phyloP scores from a whole-genome alignment of 768 basidiomycete species.

The Suillus plorans region DNA sequence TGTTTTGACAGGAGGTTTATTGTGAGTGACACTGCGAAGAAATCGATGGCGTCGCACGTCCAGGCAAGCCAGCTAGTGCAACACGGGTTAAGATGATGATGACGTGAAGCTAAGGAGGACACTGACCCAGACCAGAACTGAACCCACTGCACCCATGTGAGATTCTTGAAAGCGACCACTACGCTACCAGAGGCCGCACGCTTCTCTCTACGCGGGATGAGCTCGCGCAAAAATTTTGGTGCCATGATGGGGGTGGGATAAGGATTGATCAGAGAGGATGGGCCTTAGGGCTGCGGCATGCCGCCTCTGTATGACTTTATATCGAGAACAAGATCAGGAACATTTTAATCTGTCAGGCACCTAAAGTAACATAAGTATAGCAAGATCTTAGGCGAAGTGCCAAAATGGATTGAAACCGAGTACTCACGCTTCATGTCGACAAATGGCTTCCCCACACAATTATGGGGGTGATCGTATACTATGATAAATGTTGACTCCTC shows the following conservation, averaged over 20 bases:
- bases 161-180: constrained; percentile 38
- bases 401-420: not conserved
- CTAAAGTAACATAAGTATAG: not conserved
- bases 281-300: not conserved
- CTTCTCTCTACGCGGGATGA: constrained; percentile 50
- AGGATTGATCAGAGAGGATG: not conserved
- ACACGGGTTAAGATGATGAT: not conserved
- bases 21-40: constrained; percentile 73
- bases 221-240: constrained; percentile 49
- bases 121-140: constrained; percentile 59
- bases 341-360: not conserved
- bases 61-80: constrained; percentile 72
- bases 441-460: not conserved
- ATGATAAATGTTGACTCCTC: not conserved
- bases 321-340: not conserved
- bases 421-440: not conserved
- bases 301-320: not conserved
- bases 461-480: not conserved
- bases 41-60: constrained; percentile 86
- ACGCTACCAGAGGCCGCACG: constrained; percentile 36
- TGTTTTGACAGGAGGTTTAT: constrained; percentile 46
- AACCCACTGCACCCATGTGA: constrained; percentile 56
- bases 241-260: constrained; percentile 34
- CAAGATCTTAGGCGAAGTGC: not conserved
- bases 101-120: not conserved